Evolutionary conservation across 768 basidiomycete genomes (phyloP).

Genomic region (Royoungia palumana): DNA sequence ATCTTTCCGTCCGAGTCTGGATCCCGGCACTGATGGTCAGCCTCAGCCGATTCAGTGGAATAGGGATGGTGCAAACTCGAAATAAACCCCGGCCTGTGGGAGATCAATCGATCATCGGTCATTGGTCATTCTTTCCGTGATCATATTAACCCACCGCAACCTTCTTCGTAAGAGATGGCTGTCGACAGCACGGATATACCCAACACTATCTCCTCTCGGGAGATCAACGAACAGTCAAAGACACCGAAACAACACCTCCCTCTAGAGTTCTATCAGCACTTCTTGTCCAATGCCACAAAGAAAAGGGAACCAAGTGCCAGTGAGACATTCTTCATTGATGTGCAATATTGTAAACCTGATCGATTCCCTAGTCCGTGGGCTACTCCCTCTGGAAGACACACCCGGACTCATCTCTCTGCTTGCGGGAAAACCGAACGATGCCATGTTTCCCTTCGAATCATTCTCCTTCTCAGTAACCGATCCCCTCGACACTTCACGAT

Average conservation of each 20-base stretch:
- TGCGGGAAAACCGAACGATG: constrained; percentile 88
- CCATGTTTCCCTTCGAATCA: constrained; percentile 88
- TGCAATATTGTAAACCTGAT: neutral
- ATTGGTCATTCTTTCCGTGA: too few relatives aligned
- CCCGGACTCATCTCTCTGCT: constrained; percentile 80
- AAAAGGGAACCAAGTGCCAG: constrained; percentile 57
- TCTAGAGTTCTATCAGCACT: constrained; percentile 50
- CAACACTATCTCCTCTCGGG: neutral
- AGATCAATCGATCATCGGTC: too few relatives aligned
- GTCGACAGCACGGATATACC: neutral
- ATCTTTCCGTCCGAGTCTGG: too few relatives aligned
- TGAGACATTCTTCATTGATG: constrained; percentile 27
- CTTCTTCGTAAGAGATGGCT: constrained; percentile 6
- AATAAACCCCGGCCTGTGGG: constrained; percentile 4
- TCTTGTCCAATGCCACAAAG: constrained; percentile 62
- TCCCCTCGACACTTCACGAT: constrained; percentile 42
- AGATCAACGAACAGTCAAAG: neutral
- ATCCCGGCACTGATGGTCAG: too few relatives aligned
- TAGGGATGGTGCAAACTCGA: neutral
- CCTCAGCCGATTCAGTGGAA: too few relatives aligned
- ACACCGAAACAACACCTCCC: constrained; percentile 38
- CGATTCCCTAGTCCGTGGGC: constrained; percentile 48
- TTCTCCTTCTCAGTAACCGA: constrained; percentile 63
- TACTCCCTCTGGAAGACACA: constrained; percentile 74
- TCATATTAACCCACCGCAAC: neutral